Conservation (phyloP, 2,329 filamentous ascomycete genomes). For the Aureobasidium sp. region DNA sequence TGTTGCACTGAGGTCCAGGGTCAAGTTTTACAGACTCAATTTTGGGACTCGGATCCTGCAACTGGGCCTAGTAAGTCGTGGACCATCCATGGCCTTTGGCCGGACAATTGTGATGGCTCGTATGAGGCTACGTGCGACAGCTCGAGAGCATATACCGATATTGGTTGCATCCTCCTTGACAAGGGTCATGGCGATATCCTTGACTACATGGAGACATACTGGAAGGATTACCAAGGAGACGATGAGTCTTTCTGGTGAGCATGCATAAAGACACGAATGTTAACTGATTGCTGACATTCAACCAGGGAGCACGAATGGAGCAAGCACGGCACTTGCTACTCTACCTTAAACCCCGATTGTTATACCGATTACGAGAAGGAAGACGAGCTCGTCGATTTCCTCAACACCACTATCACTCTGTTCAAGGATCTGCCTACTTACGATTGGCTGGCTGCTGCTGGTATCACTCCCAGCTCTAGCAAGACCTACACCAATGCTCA, state of each 20-base stretch:
- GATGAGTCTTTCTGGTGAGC: slow-evolving; percentile 20
- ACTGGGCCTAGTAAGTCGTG: slow-evolving; percentile 20
- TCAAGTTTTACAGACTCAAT: slow-evolving; percentile 23
- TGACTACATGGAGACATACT: slow-evolving; percentile 22
- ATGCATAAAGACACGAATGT: neutral
- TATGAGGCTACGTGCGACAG: slow-evolving; percentile 21
- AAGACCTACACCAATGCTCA: slow-evolving; percentile 51
- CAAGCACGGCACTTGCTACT: slow-evolving; percentile 26
- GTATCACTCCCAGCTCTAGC: slow-evolving; percentile 46
- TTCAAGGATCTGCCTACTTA: slow-evolving; percentile 22
- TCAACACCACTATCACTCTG: slow-evolving; percentile 20
- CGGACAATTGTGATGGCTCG: slow-evolving; percentile 22
- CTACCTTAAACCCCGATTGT: slow-evolving; percentile 23
- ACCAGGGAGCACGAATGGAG: slow-evolving; percentile 21
- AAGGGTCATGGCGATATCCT: slow-evolving; percentile 20
- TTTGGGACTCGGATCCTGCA: slow-evolving; percentile 24
- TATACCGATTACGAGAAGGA: slow-evolving; percentile 20
- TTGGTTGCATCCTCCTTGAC: slow-evolving; percentile 20
- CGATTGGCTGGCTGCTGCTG: slow-evolving; percentile 46
- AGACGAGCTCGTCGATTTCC: slow-evolving; percentile 24
- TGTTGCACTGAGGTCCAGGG: slow-evolving; percentile 67
- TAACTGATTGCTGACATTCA: neutral
- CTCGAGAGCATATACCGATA: slow-evolving; percentile 20
- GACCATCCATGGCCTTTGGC: slow-evolving; percentile 22
- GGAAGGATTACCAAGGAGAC: slow-evolving; percentile 23